A percentile compares a stretch with the other conserved stretches of the same genome.
phyloP scores from a whole-genome alignment of 2,329 filamentous ascomycete species.

The Ceratocystis diversiconidia region DNA sequence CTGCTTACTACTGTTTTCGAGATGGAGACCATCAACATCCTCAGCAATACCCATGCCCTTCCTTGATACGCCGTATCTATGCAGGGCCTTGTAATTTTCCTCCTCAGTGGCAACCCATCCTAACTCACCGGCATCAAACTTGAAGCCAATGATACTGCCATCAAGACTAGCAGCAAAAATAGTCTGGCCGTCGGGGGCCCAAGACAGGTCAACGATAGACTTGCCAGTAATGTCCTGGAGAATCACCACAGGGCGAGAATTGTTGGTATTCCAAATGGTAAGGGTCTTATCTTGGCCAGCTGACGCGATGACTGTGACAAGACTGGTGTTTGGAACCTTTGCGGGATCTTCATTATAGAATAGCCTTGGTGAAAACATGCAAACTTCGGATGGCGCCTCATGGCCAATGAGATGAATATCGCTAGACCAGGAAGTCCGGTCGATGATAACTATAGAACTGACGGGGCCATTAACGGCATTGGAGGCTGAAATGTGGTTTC shows the following conservation, averaged over 20 bases:
- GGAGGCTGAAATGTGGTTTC: slow-evolving; percentile 88
- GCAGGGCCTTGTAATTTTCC: slow-evolving; percentile 84
- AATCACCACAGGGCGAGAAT: slow-evolving; percentile 77
- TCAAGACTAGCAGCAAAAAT: slow-evolving; percentile 80
- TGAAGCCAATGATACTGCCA: slow-evolving; percentile 66
- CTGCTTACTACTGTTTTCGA: slow-evolving; percentile 86
- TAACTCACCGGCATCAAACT: slow-evolving; percentile 76
- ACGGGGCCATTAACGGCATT: slow-evolving; percentile 97
- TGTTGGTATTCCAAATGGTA: slow-evolving; percentile 96
- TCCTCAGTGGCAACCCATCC: slow-evolving; percentile 75
- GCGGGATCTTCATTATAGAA: slow-evolving; percentile 61
- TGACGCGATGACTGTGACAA: slow-evolving; percentile 88
- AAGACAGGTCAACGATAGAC: slow-evolving; percentile 84
- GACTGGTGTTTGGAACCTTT: slow-evolving; percentile 35
- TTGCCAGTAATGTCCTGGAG: slow-evolving; percentile 79
- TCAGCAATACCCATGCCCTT: slow-evolving; percentile 85
- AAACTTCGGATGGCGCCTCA: slow-evolving; percentile 92
- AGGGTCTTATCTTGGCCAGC: slow-evolving; percentile 93
- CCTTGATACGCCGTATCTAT: slow-evolving; percentile 80
- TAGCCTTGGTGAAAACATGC: slow-evolving; percentile 85
- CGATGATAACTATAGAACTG: slow-evolving; percentile 91
- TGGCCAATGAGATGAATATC: slow-evolving; percentile 97
- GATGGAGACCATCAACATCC: slow-evolving; percentile 70
- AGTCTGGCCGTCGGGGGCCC: slow-evolving; percentile 81
- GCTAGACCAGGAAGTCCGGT: slow-evolving; percentile 81